A percentile compares a stretch with the other conserved stretches of the same genome.
Conservation (phyloP, 352 stramenopile genomes). For the Phytophthora tubulina region DNA sequence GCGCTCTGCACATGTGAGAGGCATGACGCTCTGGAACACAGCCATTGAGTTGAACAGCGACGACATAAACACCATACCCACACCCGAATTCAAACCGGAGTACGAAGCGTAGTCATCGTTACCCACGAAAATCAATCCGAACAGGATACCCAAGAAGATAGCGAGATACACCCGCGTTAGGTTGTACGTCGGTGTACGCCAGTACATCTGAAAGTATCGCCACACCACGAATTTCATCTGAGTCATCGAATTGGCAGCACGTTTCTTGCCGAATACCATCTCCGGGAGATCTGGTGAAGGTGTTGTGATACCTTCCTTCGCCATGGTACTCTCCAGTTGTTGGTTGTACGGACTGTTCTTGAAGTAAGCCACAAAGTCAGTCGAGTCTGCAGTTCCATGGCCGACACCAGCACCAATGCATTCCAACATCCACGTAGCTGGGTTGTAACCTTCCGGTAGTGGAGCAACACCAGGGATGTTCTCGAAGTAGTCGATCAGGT, state of each 20-base stretch:
- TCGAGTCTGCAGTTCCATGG: slow-evolving; percentile 7
- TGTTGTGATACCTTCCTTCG: slow-evolving; percentile 31
- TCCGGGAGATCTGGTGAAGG: slow-evolving; percentile 30
- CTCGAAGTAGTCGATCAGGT: slow-evolving; percentile 29
- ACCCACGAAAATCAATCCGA: slow-evolving; percentile 64
- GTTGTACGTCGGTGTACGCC: slow-evolving; percentile 61
- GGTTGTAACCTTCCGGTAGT: slow-evolving; percentile 14
- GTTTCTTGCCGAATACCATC: slow-evolving; percentile 38
- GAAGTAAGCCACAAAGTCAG: slow-evolving; percentile 25
- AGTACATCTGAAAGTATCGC: slow-evolving; percentile 24
- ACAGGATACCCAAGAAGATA: slow-evolving; percentile 66
- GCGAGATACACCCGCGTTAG: slow-evolving; percentile 65
- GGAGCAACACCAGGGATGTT: slow-evolving; percentile 11
- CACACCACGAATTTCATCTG: slow-evolving; percentile 18
- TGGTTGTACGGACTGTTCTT: slow-evolving; percentile 20
- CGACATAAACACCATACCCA: slow-evolving; percentile 78
- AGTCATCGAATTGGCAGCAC: slow-evolving; percentile 22
- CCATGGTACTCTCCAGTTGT: slow-evolving; percentile 16
- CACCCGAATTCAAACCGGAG: slow-evolving; percentile 33
- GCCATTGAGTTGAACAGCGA: slow-evolving; percentile 58
- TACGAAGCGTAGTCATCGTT: slow-evolving; percentile 40
- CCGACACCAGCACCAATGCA: slow-evolving; percentile 18
- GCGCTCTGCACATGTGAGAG: slow-evolving; percentile 80
- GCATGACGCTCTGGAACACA: slow-evolving; percentile 23
- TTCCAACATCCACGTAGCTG: slow-evolving; percentile 17